Conservation (phyloP, 2,329 filamentous ascomycete genomes). For the Acarospora socialis region DNA sequence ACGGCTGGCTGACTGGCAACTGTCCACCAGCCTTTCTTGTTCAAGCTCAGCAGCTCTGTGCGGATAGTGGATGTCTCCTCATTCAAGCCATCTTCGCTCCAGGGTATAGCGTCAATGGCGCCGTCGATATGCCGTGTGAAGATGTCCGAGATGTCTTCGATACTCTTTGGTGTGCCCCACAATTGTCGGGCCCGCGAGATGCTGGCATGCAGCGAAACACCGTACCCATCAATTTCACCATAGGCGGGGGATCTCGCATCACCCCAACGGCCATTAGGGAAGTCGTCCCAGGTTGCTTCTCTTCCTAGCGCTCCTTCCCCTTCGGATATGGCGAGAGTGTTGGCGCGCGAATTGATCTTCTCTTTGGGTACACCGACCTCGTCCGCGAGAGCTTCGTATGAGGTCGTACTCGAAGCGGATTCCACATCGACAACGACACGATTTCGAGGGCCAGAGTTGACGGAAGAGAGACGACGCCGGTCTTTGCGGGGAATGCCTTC, state of each 20-base stretch:
- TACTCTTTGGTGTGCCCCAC: conserved; percentile 65
- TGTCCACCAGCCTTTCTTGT: conserved; percentile 81
- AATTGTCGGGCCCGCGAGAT: conserved; percentile 67
- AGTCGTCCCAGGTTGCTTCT: conserved; percentile 98
- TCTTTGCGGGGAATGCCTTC: too few relatives aligned
- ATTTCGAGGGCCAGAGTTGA: conserved; percentile 77
- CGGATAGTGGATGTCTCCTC: conserved; percentile 75
- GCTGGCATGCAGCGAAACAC: conserved; percentile 72
- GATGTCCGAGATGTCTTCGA: conserved; percentile 59
- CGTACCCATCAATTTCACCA: conserved; percentile 95
- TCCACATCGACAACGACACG: conserved; percentile 64
- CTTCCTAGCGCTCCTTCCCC: conserved; percentile 78
- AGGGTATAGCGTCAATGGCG: conserved; percentile 25
- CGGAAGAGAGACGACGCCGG: conserved; percentile 55
- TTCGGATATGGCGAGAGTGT: conserved; percentile 85
- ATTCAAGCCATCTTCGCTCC: conserved; percentile 38
- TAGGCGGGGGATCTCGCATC: conserved; percentile 87
- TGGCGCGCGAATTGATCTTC: conserved; percentile 60
- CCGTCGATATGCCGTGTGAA: conserved; percentile 74
- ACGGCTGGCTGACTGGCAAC: conserved; percentile 90
- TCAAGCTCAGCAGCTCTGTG: conserved; percentile 58
- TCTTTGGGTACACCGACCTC: conserved; percentile 66
- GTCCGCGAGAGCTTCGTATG: conserved; percentile 55
- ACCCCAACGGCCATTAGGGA: conserved; percentile 90
- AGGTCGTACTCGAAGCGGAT: conserved; percentile 39